Conservation (phyloP, 202 grass and related monocot genomes). For the Hordeum pubiflorum region DNA sequence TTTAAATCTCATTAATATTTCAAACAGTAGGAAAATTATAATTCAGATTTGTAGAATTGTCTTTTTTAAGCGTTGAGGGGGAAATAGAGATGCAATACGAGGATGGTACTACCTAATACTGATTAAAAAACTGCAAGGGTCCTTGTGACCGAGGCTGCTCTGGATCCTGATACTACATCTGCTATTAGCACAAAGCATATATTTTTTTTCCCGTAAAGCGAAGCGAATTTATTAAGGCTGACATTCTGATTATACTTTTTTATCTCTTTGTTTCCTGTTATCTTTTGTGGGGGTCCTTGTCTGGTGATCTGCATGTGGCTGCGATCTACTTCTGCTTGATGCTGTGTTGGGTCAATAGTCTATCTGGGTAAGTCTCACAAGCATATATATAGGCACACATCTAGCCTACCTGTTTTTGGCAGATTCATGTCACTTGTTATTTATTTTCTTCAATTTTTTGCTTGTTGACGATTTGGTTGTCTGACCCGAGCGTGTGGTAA, state of each 20-base stretch:
- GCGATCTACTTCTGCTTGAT: conserved; percentile 58
- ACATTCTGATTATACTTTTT: conserved; percentile 62
- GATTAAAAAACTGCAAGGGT: conserved; percentile 6
- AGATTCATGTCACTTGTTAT: conserved; percentile 27
- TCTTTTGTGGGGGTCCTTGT: conserved; percentile 45
- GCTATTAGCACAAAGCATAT: conserved; percentile 11
- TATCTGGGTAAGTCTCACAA: conserved; percentile 86
- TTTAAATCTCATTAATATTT: not conserved
- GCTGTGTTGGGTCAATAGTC: conserved; percentile 50
- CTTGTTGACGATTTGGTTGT: not conserved
- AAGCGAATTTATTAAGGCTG: conserved; percentile 60
- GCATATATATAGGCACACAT: not conserved
- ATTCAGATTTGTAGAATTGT: not conserved
- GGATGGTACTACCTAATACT: not conserved
- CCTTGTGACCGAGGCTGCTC: not conserved
- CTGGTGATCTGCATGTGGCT: conserved; percentile 65
- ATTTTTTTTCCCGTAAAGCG: conserved; percentile 14
- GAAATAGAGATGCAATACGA: conserved; percentile 13
- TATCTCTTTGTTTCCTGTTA: conserved; percentile 7
- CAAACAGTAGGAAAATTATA: not conserved
- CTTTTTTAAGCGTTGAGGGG: not conserved
- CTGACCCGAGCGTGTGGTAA: not conserved
- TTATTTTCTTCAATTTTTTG: not conserved
- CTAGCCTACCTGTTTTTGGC: conserved; percentile 18
- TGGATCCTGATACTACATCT: conserved; percentile 17